These are phyloP conservation scores for Sanghuangporus weigelae DNA, from an alignment of 1,284 basidiomycete genomes.

Conservation along the genomic window DNA sequence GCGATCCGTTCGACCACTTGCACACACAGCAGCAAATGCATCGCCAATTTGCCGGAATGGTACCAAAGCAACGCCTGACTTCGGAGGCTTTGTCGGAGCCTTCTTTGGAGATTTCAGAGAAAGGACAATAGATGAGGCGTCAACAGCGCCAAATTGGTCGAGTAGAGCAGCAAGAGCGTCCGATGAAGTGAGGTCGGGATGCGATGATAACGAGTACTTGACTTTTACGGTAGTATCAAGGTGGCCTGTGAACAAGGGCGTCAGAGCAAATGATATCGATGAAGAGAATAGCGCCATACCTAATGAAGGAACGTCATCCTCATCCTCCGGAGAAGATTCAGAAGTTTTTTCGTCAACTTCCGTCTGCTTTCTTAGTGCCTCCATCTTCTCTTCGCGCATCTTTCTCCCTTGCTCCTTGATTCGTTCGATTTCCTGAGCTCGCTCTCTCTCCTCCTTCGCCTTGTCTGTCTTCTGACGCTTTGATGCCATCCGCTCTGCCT, in stretches of 20 bases:
- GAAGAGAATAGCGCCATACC: conserved; percentile 33
- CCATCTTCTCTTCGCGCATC: conserved; percentile 65
- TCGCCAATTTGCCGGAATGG: conserved; percentile 69
- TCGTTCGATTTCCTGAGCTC: conserved; percentile 61
- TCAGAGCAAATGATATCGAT: conserved; percentile 3
- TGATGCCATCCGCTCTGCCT: conserved; percentile 66
- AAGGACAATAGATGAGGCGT: conserved; percentile 59
- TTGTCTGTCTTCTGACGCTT: conserved; percentile 68
- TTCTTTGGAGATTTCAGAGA: conserved; percentile 59
- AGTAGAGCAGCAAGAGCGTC: conserved; percentile 48
- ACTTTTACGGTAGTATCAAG: conserved; percentile 70
- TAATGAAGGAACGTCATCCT: conserved; percentile 38
- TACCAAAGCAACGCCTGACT: conserved; percentile 62
- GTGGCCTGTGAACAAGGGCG: conserved; percentile 37
- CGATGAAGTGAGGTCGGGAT: conserved; percentile 50
- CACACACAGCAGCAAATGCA: conserved; percentile 67
- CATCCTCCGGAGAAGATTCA: conserved; percentile 31
- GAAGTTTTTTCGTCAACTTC: conserved; percentile 27
- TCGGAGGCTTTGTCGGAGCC: conserved; percentile 45
- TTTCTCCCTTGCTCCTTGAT: conserved; percentile 76
- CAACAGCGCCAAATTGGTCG: conserved; percentile 53
- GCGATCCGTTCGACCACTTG: conserved; percentile 45
- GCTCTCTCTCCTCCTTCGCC: conserved; percentile 48
- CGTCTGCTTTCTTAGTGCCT: conserved; percentile 42
- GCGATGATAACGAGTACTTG: conserved; percentile 55